Conservation (phyloP, 2,329 filamentous ascomycete genomes). For the Gnomoniopsis smithogilvyi region DNA sequence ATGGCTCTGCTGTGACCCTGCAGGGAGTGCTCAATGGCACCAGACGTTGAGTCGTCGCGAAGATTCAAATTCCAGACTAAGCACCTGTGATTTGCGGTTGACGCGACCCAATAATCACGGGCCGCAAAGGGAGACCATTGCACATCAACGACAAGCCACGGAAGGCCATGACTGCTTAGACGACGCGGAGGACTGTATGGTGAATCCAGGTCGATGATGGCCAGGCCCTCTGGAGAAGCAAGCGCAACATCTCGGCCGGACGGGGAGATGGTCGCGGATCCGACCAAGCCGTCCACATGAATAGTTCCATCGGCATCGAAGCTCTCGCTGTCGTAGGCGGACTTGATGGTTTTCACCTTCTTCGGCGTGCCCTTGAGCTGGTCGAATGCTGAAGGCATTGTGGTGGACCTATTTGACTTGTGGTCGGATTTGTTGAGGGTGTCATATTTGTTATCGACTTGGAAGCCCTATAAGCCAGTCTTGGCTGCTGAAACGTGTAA, state of each 20-base stretch:
- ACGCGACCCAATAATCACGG: slow-evolving; percentile 89
- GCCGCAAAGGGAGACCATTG: slow-evolving; percentile 94
- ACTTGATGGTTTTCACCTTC: slow-evolving; percentile 59
- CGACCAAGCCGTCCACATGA: slow-evolving; percentile 75
- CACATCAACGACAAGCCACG: slow-evolving; percentile 94
- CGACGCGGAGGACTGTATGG: slow-evolving; percentile 84
- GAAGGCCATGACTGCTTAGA: slow-evolving; percentile 74
- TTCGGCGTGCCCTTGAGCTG: slow-evolving; percentile 43
- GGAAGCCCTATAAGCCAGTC: not conserved
- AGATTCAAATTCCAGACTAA: slow-evolving; percentile 90
- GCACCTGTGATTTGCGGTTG: slow-evolving; percentile 91
- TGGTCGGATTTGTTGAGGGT: not conserved
- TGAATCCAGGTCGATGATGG: slow-evolving; percentile 88
- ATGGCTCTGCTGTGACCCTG: slow-evolving; percentile 83
- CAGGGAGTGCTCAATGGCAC: slow-evolving; percentile 80
- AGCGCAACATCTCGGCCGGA: slow-evolving; percentile 87
- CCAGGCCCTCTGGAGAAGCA: slow-evolving; percentile 83
- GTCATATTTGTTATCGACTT: not conserved
- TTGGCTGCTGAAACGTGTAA: not conserved
- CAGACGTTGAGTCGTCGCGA: slow-evolving; percentile 66
- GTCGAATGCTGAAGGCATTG: slow-evolving; percentile 48
- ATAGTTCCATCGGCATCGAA: slow-evolving; percentile 85
- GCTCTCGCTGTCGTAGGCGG: slow-evolving; percentile 79
- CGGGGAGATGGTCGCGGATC: slow-evolving; percentile 89
- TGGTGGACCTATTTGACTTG: slow-evolving; percentile 16